Evolutionary conservation across 768 basidiomycete genomes (phyloP).

Genomic region (Tephrocybe sp.): DNA sequence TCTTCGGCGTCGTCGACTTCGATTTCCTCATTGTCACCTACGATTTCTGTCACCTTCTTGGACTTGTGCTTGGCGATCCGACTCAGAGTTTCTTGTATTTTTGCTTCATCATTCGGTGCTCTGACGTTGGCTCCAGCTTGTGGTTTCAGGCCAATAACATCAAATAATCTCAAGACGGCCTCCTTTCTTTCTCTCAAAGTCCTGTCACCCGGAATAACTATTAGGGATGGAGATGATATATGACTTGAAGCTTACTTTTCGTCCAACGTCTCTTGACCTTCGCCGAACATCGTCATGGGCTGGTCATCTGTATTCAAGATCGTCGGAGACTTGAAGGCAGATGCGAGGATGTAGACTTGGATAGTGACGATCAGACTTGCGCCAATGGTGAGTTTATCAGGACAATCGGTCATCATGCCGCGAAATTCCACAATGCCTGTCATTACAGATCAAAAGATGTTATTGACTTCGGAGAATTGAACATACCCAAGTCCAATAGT

Average conservation of each 20-base stretch:
- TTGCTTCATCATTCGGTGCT: constrained; percentile 30
- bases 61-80: constrained; percentile 36
- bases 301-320: constrained; percentile 31
- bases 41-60: constrained; percentile 62
- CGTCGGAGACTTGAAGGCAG: constrained; percentile 62
- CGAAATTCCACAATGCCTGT: constrained; percentile 63
- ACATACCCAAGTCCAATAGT: constrained; percentile 67
- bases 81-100: constrained; percentile 40
- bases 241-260: constrained; percentile 48
- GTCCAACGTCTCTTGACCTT: constrained; percentile 76
- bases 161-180: constrained; percentile 72
- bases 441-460: constrained; percentile 21
- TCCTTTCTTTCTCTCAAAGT: constrained; percentile 78
- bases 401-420: constrained; percentile 78
- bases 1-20: constrained; percentile 86
- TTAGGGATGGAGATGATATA: background rate
- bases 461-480: background rate
- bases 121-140: constrained; percentile 41
- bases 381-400: constrained; percentile 68
- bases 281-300: constrained; percentile 53
- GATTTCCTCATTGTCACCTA: constrained; percentile 79
- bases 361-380: constrained; percentile 77
- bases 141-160: constrained; percentile 70
- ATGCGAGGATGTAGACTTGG: constrained; percentile 63
- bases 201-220: constrained; percentile 24